Base-by-base conservation (phyloP, 192 early-diverging fungal species). In the Rhizoclosmatium globosum region DNA sequence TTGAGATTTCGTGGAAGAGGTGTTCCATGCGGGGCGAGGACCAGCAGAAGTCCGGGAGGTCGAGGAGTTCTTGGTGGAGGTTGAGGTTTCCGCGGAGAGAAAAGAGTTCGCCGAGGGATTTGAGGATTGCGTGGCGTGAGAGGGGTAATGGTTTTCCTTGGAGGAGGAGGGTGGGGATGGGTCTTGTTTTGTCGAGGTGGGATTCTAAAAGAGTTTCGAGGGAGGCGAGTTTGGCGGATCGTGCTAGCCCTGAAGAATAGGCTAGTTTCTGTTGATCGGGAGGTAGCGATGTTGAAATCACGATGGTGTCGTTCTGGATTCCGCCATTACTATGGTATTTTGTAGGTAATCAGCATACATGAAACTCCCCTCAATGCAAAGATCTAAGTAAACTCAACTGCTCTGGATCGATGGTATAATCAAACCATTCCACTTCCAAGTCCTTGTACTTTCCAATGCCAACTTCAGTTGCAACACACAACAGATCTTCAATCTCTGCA, bases 41-140 rank as follows among this genome's bases (percentile, higher is more conserved):
- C 90, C 90, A 91, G 74, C 85, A 90, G 64, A 91, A 91, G 38
- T 91, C 90, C 42, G 90, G 90, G 1, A 82, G 77, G 66, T 91
- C 90, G n/a, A 91, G 68, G 31, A 91, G 78, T 72, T 91, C 90
- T n/a, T 75, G 60, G 73, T 88, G 83, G 56, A 91, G 77, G 76
- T 91, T 91, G 0, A 90, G 79, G 31, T 85, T 80, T 1, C 83
- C 83, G 39, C 90, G 82, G 11, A 91, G 81, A 19, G 57, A 65
- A 64, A 87, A 85, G 21, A 91, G 79, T 67, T 87, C 85, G 21
- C 89, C 90, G 4, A 91, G 74, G 67, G 83, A 79, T 43, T 80
- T 77, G 17, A 91, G 80, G 38, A 91, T 81, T 47, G 82, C 71
- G 9, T 78, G 76, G 3, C 87, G 85, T 15, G 74, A 68, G 50